Evolutionary conservation across 108 stramenopile genomes (phyloP), one percentile per base, ranked within the genome.

Genomic region (Cyclotella cryptica): DNA sequence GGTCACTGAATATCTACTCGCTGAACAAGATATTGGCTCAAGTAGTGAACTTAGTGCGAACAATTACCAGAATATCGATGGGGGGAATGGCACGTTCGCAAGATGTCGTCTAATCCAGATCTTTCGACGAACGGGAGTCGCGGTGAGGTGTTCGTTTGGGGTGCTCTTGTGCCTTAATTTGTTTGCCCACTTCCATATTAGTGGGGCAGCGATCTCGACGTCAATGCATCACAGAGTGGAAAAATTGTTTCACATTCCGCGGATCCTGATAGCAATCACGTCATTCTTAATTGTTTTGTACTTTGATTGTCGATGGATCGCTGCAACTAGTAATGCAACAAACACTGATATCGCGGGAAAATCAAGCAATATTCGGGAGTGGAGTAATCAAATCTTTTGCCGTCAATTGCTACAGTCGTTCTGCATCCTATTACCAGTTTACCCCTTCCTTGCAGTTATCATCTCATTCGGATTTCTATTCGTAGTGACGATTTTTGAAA

Each of bases 371-470:
- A 7, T 46, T 39, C 53, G 3, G 2, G 5, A 6, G 42, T 73
- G 46, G 88, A 90, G 72, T 54, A 87, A 63, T 72, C 49, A 17
- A 64, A 70, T 58, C 46, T 86, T 83, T 47, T 57, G 66, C 13
- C 70, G 46, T 9, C 71, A 75, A 47, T 74, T 94, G 0, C 63
- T 78, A 18, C 52, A 68, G 66, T 88, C 90, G 14, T 89, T 91
- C 43, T 72, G 83, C 21, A 59, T 66, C 28, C 81, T 90, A 14
- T 60, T 90, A 28, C 94, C 94, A 0, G 77, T 87, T 17, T 95
- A 95, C 74, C 94, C 94, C 1, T 87, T 91, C 66, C 64, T 90
- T 53, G 94, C 94, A 9, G 90, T 95, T 10, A 27, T 91, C 70
- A 92, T 92, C 11, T 89, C 87, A 15, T 92, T 88, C 80, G 81